These are phyloP conservation scores for Metschnikowia chrysomelidarum DNA, from an alignment of 805 yeast genomes.

Conservation along the genomic window DNA sequence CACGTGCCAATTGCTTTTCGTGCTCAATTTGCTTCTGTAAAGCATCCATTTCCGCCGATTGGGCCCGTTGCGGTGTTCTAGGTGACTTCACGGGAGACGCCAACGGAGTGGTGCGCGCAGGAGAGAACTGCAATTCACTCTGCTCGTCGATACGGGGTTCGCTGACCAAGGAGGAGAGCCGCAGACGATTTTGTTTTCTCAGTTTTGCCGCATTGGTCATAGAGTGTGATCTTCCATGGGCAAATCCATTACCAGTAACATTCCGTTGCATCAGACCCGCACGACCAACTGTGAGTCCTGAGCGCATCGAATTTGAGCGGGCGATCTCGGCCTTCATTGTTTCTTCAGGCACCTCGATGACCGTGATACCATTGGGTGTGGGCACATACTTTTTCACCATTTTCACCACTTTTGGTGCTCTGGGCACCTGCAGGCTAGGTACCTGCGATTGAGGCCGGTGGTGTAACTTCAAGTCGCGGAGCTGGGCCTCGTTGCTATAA, in stretches of 20 bases:
- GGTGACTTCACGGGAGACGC: slow-evolving; percentile 17
- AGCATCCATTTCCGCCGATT: slow-evolving; percentile 21
- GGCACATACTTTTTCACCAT: slow-evolving; percentile 72
- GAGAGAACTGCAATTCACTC: slow-evolving; percentile 20
- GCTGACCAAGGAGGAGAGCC: slow-evolving; percentile 16
- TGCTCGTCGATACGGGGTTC: slow-evolving; percentile 18
- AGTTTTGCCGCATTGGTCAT: slow-evolving; percentile 16
- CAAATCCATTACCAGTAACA: no score
- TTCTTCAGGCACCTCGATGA: slow-evolving; percentile 65
- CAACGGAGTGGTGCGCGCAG: slow-evolving; percentile 1
- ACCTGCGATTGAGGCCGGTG: slow-evolving; percentile 15
- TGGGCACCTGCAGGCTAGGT: no score
- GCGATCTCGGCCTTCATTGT: slow-evolving; percentile 36
- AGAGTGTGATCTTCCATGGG: slow-evolving; percentile 29
- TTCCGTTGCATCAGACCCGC: slow-evolving; percentile 16
- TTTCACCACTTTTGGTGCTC: slow-evolving; percentile 28
- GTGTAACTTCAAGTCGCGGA: slow-evolving; percentile 35
- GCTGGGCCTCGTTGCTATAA: slow-evolving; percentile 31
- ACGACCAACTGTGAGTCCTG: slow-evolving; percentile 28
- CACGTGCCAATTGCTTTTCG: slow-evolving; percentile 38
- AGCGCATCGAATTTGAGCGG: slow-evolving; percentile 39
- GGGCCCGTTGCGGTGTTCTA: neutral
- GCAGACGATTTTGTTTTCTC: slow-evolving; percentile 11
- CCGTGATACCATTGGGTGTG: slow-evolving; percentile 66
- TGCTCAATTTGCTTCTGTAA: slow-evolving; percentile 36